Conservation (phyloP, 768 basidiomycete genomes). For the Cystobasidium onofrii region DNA sequence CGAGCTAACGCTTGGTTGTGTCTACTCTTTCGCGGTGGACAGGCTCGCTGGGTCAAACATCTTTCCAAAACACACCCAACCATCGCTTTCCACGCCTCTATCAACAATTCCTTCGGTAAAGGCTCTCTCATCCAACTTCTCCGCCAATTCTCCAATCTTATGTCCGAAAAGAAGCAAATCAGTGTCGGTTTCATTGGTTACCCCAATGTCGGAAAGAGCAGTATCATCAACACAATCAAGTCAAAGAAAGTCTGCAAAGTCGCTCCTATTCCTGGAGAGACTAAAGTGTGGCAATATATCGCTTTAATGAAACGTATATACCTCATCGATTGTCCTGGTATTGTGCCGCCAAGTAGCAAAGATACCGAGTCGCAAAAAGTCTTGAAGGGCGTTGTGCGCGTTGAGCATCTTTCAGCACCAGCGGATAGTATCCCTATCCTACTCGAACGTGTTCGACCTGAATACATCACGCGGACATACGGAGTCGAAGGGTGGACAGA, state of each 20-base stretch:
- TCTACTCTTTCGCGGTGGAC: not conserved
- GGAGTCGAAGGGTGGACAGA: conserved; percentile 59
- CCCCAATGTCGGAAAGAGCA: conserved; percentile 95
- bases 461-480: conserved; percentile 78
- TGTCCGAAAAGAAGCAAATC: conserved; percentile 98
- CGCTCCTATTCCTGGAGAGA: conserved; percentile 95
- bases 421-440: conserved; percentile 84
- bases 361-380: conserved; percentile 86
- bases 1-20: not conserved
- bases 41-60: conserved; percentile 94
- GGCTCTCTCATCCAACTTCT: conserved; percentile 94
- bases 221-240: conserved; percentile 97
- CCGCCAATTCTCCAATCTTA: conserved; percentile 89
- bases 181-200: conserved; percentile 97
- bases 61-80: conserved; percentile 90
- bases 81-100: conserved; percentile 96
- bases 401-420: conserved; percentile 85
- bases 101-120: conserved; percentile 98
- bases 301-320: conserved; percentile 91
- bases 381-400: conserved; percentile 90
- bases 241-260: conserved; percentile 94
- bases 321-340: conserved; percentile 97
- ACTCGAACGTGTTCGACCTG: conserved; percentile 80
- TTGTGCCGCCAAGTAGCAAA: conserved; percentile 85
- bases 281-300: conserved; percentile 99